These are phyloP conservation scores for Rhododendron williamsianum DNA, from an alignment of 148 eudicot species.

Conservation along the genomic window DNA sequence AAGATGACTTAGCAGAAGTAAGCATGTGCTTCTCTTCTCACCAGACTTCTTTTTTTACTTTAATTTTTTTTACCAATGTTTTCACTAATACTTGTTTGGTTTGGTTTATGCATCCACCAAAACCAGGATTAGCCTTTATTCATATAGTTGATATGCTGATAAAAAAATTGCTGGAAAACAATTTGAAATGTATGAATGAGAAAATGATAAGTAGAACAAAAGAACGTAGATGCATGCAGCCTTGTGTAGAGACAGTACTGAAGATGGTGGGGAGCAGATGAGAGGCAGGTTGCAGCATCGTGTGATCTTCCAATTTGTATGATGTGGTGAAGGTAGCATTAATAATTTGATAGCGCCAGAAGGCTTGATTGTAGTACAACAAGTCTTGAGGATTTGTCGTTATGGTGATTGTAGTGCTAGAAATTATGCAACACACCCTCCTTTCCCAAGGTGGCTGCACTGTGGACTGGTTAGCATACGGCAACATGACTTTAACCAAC, in stretches of 20 bases:
- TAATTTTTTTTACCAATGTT: not conserved
- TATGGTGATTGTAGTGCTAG: not conserved
- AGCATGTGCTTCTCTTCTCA: conserved; percentile 9
- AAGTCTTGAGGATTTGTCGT: not conserved
- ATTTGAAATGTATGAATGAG: not conserved
- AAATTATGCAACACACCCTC: not conserved
- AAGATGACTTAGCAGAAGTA: conserved; percentile 84
- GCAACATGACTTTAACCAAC: not conserved
- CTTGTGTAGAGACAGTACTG: not conserved
- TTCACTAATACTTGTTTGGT: not conserved
- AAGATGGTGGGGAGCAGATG: not conserved
- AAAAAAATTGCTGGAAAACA: not conserved
- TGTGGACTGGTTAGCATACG: not conserved
- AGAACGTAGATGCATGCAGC: not conserved
- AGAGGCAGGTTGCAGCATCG: not conserved
- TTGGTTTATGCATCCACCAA: not conserved
- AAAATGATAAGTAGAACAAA: not conserved
- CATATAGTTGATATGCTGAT: not conserved
- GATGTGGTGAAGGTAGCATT: not conserved
- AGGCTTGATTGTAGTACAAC: not conserved
- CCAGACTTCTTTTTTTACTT: not conserved
- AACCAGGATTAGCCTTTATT: not conserved
- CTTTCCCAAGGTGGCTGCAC: not conserved
- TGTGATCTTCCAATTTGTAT: not conserved
- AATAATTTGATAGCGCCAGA: not conserved